phyloP scores from a whole-genome alignment of 2,329 filamentous ascomycete genomes.

The Trichophaea hybrida region DNA sequence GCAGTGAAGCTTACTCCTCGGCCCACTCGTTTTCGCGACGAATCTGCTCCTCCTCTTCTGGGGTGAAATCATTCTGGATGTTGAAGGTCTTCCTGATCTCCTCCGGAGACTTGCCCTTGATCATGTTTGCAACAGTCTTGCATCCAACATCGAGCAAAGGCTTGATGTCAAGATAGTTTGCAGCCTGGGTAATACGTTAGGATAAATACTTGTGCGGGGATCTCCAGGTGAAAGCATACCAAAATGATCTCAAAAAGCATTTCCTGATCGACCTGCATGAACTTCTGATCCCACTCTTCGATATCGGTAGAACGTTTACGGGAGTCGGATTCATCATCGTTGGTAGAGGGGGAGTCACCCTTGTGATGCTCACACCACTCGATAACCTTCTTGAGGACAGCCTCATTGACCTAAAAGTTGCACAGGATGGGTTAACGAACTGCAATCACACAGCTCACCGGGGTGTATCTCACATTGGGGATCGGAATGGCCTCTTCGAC shows the following conservation, averaged over 20 bases:
- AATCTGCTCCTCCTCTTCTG: slow-evolving; percentile 97
- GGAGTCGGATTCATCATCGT: slow-evolving; percentile 81
- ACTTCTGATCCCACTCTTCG: slow-evolving; percentile 99
- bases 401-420: slow-evolving; percentile 61
- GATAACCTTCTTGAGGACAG: slow-evolving; percentile 87
- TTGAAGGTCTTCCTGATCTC: slow-evolving; percentile 99
- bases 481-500: slow-evolving; percentile 65
- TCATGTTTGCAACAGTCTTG: slow-evolving; percentile 99
- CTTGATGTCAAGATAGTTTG: slow-evolving; percentile 99
- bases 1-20: slow-evolving; percentile 45
- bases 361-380: slow-evolving; percentile 97
- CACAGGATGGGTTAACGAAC: slow-evolving; percentile 3
- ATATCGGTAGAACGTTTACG: slow-evolving; percentile 99
- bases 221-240: slow-evolving; percentile 39
- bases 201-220: background rate
- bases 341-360: slow-evolving; percentile 64
- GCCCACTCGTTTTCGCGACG: slow-evolving; percentile 84
- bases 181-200: slow-evolving; percentile 44
- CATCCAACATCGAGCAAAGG: slow-evolving; percentile 92
- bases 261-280: slow-evolving; percentile 99
- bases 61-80: slow-evolving; percentile 98
- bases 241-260: slow-evolving; percentile 99
- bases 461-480: slow-evolving; percentile 48
- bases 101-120: slow-evolving; percentile 98
- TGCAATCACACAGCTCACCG: slow-evolving; percentile 2